A percentile compares a stretch with the other conserved stretches of the same genome.
phyloP scores from a whole-genome alignment of 2,329 filamentous ascomycete genomes.

The Diaporthe aspalathi region DNA sequence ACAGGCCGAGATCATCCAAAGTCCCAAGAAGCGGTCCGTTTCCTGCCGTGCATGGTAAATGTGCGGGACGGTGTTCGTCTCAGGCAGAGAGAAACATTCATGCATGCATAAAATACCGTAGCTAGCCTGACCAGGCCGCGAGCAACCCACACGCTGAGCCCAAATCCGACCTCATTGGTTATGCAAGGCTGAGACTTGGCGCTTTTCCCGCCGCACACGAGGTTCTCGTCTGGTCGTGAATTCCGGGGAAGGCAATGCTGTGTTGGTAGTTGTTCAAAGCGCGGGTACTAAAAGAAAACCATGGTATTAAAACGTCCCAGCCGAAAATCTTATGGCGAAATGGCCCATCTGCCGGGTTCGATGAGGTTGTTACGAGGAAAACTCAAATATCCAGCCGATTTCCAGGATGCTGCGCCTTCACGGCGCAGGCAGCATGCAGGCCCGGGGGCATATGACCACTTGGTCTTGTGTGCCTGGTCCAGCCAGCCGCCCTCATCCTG shows the following conservation, averaged over 20 bases:
- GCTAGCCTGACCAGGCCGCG: background rate
- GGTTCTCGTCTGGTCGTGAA: background rate
- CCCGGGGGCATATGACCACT: background rate
- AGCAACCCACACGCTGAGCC: background rate
- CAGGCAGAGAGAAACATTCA: constrained; percentile 22
- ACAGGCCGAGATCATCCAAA: constrained; percentile 17
- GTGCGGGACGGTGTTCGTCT: constrained; percentile 34
- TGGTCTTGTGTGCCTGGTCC: background rate
- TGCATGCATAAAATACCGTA: constrained; percentile 5
- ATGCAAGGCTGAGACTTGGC: constrained; percentile 38
- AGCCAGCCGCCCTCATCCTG: background rate
- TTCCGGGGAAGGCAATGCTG: background rate
- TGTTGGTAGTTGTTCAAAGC: background rate
- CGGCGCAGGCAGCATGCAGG: background rate
- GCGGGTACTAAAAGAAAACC: background rate
- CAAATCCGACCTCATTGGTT: constrained; percentile 19
- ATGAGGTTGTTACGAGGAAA: constrained; percentile 1
- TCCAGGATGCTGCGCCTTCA: background rate
- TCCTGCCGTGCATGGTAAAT: constrained; percentile 11
- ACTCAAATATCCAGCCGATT: constrained; percentile 19
- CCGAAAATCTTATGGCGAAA: background rate
- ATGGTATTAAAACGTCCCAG: background rate
- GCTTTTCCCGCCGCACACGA: constrained; percentile 11
- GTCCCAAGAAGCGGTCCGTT: constrained; percentile 2
- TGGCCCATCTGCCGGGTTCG: background rate